Evolutionary conservation across 2,329 filamentous ascomycete genomes (phyloP), one percentile per base, ranked within the genome.

Genomic region (Epichloe coenophiala): DNA sequence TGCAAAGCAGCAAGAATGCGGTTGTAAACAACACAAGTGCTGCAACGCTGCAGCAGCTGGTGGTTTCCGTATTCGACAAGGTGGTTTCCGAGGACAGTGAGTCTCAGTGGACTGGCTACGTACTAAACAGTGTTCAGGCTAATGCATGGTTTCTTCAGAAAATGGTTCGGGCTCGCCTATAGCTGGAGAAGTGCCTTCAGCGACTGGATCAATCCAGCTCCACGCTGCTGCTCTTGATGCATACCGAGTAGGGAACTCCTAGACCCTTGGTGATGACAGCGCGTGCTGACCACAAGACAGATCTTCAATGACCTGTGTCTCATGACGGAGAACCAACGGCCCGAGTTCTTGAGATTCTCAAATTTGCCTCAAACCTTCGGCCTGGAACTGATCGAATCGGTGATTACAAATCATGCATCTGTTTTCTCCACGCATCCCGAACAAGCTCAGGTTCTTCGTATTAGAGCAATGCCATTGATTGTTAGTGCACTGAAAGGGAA

Each of bases 21-120:
- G 89, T 95, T 48, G 89, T 98, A 58, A 94, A 91, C 63, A 94
- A 94, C 59, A 97, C 94, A 1, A 93, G 93, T 9, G 88, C 91
- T 27, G 93, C 93, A n/a, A 97, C 93, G 2, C 72, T 98, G 49
- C 91, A 96, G 67, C 93, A 97, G 65, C 77, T 98, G 13, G 83
- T 97, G 7, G 88, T 93, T 35, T 85, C 87, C 1, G 86, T 95
- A 0, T 97, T 96, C 66, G 93, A 97, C 64, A 93, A 94, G 64
- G 88, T 96, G 2, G 78, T 83, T 1, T 71, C 72, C 5, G 89
- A 96, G 71, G 89, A 96, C 63, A 83, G 83, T 84, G 68, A 49
- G 47, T 49, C 2, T 37, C 13, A 19, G 8, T 33, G 21, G 17
- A 21, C 31, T n/a, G 19, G n/a, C 8, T 5, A 47, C 19, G 21